phyloP scores from a whole-genome alignment of 2,329 filamentous ascomycete genomes.

The Talaromyces sp. region DNA sequence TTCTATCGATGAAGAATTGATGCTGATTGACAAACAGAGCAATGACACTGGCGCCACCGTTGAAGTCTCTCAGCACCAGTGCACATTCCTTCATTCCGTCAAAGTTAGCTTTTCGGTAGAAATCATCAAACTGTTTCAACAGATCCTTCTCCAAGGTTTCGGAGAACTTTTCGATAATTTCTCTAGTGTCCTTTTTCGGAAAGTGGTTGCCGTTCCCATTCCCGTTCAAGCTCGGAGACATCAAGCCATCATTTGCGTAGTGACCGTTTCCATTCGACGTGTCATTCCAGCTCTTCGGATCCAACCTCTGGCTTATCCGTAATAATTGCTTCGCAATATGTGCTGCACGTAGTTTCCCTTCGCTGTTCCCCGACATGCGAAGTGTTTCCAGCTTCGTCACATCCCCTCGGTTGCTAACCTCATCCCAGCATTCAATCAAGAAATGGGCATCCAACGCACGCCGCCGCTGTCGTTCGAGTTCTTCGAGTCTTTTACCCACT shows the following conservation, averaged over 20 bases:
- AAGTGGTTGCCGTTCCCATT: constrained; percentile 47
- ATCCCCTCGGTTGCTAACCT: constrained; percentile 86
- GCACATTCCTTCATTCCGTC: constrained; percentile 98
- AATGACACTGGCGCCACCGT: constrained; percentile 90
- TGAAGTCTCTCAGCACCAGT: constrained; percentile 91
- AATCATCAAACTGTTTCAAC: constrained; percentile 93
- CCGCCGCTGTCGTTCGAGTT: constrained; percentile 86
- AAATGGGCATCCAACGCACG: constrained; percentile 91
- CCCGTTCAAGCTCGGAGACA: constrained; percentile 39
- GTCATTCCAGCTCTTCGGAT: constrained; percentile 67
- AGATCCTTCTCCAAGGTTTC: constrained; percentile 94
- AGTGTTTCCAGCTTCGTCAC: constrained; percentile 86
- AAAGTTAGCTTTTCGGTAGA: constrained; percentile 91
- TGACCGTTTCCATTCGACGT: constrained; percentile 50
- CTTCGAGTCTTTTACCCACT: constrained; percentile 89
- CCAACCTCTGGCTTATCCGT: constrained; percentile 87
- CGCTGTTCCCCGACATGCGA: constrained; percentile 75
- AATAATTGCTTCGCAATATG: constrained; percentile 90
- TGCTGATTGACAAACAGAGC: constrained; percentile 97
- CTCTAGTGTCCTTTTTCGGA: constrained; percentile 63
- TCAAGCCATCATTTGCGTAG: constrained; percentile 22
- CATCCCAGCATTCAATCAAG: constrained; percentile 92
- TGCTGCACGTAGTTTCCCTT: constrained; percentile 91
- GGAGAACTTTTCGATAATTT: constrained; percentile 93
- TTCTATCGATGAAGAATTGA: constrained; percentile 97